Base-by-base conservation (phyloP, 2,329 filamentous ascomycete species). In the Neofusicoccum umdonicola region DNA sequence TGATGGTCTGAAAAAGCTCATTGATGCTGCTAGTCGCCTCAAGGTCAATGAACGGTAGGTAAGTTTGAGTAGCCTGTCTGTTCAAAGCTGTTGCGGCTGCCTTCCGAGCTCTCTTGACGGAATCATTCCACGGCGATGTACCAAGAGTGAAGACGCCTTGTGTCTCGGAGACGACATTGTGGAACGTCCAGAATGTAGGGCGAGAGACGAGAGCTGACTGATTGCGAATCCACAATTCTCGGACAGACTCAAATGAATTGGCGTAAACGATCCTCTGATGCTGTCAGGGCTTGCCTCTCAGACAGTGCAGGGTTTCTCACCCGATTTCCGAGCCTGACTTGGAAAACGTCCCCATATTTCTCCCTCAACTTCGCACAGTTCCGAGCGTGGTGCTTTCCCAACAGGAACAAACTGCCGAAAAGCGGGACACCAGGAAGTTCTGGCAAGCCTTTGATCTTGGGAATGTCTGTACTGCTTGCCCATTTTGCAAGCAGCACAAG, bases 301-400 rank as follows among this genome's bases (percentile, higher is more conserved):
- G 13, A 11, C 35, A 19, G 19, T 17, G 41, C 17, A 19, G 5
- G n/a, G 27, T 31, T 31, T 7, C 69, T 42, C 15, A 63, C 61
- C 41, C 41, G 41, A n/a, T 44, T 63, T 12, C 47, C 61, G 11
- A 52, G 79, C 56, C 85, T 82, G 2, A 87, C 85, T 69, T 90
- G 88, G 68, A 89, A 90, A 12, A 89, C 87, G 1, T 85, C 84
- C 0, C 87, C 87, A 62, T 86, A 89, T 66, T 85, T 82, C 68
- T 84, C 82, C 2, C 83, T 85, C 84, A 87, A 87, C 72, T 80
- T 79, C 15, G 80, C 81, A 1, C 85, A 79, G 31, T 83, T 79
- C 35, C 81, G 80, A 7, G 87, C 83, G 78, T 89, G 84, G 62
- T 84, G 78, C 2, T 81, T 79, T 2, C 87, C 86, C 6, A 90